These are phyloP conservation scores for Hanseniaspora hatyaiensis DNA, from an alignment of 805 yeast species.

Conservation along the genomic window DNA sequence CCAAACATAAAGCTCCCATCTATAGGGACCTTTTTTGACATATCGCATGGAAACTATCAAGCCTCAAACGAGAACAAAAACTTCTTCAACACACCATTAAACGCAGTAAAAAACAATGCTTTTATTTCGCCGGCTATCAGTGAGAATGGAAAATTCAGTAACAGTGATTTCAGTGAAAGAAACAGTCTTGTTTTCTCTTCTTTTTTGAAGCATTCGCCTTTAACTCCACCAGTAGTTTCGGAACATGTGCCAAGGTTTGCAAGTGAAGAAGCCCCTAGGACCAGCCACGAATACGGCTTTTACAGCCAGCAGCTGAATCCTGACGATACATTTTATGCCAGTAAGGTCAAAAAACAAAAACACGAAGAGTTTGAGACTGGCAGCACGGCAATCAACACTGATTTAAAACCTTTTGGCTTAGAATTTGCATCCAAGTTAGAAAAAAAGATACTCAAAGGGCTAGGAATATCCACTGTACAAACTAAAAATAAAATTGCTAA, in stretches of 20 bases:
- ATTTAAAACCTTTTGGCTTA: background rate
- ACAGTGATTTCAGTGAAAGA: background rate
- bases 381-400: background rate
- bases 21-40: background rate
- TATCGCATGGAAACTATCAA: background rate
- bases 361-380: background rate
- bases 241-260: background rate
- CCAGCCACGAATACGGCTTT: background rate
- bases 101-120: background rate
- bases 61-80: background rate
- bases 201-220: background rate
- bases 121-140: constrained; percentile 11
- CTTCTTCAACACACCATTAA: background rate
- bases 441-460: background rate
- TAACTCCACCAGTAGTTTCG: constrained; percentile 3
- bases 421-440: background rate
- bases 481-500: background rate
- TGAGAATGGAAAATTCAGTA: constrained; percentile 6
- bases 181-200: background rate
- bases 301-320: background rate
- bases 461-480: background rate
- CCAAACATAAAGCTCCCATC: constrained; percentile 6
- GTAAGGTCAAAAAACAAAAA: background rate
- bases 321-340: constrained; percentile 1
- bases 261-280: background rate